Evolutionary conservation across 1,284 basidiomycete species (phyloP), one percentile per base, ranked within the genome.

Genomic region (Tausonia pullulans): DNA sequence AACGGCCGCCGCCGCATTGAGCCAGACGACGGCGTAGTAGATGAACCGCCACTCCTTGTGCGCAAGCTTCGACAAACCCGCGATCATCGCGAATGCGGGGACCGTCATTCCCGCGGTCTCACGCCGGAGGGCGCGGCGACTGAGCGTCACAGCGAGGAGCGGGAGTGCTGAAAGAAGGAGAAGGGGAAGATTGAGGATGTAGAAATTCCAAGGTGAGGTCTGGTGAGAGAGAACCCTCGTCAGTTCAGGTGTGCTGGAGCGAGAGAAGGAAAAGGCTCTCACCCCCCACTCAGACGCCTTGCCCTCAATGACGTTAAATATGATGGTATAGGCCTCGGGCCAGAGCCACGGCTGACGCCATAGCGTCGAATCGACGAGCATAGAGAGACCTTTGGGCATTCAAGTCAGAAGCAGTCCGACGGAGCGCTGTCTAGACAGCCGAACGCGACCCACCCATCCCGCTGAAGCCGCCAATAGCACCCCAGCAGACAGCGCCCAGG

Each of bases 11-110:
- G 87, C 81, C 3, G 92, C 77, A 70, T 97, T 97, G 74, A 91
- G 79, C 0, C 85, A 72, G 0, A 95, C 93, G 0, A 97, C 81
- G 10, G 85, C 81, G 72, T 98, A 98, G 5, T 93, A 81, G 67
- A 97, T 80, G 75, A 98, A 98, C 4, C 95, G 83, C 94, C 95
- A 98, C 76, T 98, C 96, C 73, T 94, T 94, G 75, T 94, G 90
- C 0, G 83, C 86, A 0, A 98, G 79, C 16, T 74, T 77, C 71
- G 90, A 93, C 71, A 98, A 82, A 0, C 86, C 74, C 0, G 69
- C 75, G 0, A 94, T 72, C 71, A 90, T 88, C 0, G 74, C 68
- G 0, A 85, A 43, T 0, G 82, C 75, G 0, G 86, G 82, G 10
- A 60, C 13, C 1, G 60, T 46, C 13, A 66, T 14, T 43, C 62